Conservation (phyloP, 2,329 filamentous ascomycete genomes). For the Scedosporium boydii region DNA sequence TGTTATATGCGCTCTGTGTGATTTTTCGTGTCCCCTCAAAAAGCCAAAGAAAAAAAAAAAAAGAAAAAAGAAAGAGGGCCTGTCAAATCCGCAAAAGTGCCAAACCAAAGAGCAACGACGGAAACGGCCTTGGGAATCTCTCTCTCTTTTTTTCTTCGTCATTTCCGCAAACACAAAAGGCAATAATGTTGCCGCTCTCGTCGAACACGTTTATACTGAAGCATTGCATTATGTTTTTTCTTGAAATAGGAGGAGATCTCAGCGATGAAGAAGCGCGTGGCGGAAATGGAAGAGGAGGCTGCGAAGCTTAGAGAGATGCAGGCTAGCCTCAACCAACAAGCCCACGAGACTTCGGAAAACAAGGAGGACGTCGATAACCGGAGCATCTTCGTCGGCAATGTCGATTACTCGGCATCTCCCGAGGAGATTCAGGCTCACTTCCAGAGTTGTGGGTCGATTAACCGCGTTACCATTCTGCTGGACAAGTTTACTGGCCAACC, state of each 20-base stretch:
- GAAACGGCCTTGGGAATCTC: too few relatives aligned
- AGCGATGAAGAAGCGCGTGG: conserved; percentile 78
- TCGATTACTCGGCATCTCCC: conserved; percentile 93
- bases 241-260: conserved; percentile 63
- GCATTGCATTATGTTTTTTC: background rate
- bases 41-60: background rate
- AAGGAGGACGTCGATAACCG: conserved; percentile 92
- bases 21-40: background rate
- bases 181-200: background rate
- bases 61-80: background rate
- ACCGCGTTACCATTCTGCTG: conserved; percentile 91
- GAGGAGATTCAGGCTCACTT: conserved; percentile 99
- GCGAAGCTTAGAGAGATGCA: conserved; percentile 84
- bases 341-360: conserved; percentile 75
- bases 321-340: conserved; percentile 73
- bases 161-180: too few relatives aligned
- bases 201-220: conserved; percentile 2
- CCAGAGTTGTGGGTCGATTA: conserved; percentile 94
- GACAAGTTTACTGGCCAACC: conserved; percentile 99
- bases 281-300: conserved; percentile 85
- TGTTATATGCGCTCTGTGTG: background rate
- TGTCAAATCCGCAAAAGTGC: conserved; percentile 1
- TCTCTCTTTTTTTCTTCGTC: too few relatives aligned
- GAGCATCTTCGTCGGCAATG: conserved; percentile 97
- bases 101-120: too few relatives aligned